Evolutionary conservation across 2,329 filamentous ascomycete genomes (phyloP).

Genomic region (Trichoderma lentiforme): DNA sequence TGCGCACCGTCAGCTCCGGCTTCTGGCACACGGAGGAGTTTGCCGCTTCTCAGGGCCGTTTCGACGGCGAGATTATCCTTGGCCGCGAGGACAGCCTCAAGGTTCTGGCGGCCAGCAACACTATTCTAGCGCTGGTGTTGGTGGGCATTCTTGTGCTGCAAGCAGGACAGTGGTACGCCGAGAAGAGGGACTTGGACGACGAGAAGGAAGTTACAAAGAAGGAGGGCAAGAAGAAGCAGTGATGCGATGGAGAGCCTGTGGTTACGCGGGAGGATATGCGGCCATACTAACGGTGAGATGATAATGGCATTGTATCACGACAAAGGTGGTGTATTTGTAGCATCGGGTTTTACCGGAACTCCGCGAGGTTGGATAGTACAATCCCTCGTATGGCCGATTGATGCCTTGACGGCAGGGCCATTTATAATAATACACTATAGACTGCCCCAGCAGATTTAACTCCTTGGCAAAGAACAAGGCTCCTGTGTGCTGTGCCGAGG

Average conservation of each 20-base stretch:
- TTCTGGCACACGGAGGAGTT: constrained; percentile 52
- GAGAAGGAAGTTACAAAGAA: constrained; percentile 57
- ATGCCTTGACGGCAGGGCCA: neutral
- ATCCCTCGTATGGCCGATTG: constrained; percentile 5
- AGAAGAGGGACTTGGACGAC: constrained; percentile 86
- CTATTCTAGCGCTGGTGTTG: constrained; percentile 87
- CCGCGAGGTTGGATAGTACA: neutral
- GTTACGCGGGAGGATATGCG: neutral
- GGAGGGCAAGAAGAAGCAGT: constrained; percentile 39
- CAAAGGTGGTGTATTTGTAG: constrained; percentile 2
- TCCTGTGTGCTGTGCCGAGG: neutral
- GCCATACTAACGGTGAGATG: neutral
- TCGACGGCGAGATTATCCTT: constrained; percentile 63
- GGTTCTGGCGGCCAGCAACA: constrained; percentile 91
- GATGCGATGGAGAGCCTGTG: neutral
- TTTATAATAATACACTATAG: constrained; percentile 1
- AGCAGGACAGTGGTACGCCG: constrained; percentile 97
- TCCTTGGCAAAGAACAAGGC: neutral
- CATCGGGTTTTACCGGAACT: constrained; percentile 9
- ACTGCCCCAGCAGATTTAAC: neutral
- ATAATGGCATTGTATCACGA: neutral
- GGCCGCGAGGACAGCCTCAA: constrained; percentile 84
- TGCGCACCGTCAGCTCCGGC: constrained; percentile 76
- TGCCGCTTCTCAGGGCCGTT: constrained; percentile 37
- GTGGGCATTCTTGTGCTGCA: constrained; percentile 90